phyloP scores from a whole-genome alignment of 805 yeast genomes.

The Peterozyma toletana region DNA sequence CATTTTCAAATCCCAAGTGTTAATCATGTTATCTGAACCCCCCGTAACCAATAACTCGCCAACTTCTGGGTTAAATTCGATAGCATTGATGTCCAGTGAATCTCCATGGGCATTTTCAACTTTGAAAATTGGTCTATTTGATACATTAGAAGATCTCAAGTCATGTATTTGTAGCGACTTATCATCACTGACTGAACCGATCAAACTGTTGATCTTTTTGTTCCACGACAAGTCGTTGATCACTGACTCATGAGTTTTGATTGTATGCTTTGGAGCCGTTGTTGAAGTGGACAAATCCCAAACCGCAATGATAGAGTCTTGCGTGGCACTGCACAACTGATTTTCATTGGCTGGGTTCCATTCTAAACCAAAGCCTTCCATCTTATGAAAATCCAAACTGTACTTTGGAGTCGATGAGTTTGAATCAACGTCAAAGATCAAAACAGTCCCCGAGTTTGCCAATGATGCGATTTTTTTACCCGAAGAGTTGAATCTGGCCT shows the following conservation, averaged over 20 bases:
- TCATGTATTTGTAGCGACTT: slow-evolving; percentile 55
- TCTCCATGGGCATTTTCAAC: slow-evolving; percentile 44
- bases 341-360: slow-evolving; percentile 46
- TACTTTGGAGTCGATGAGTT: slow-evolving; percentile 13
- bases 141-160: slow-evolving; percentile 27
- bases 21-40: slow-evolving; percentile 68
- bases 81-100: slow-evolving; percentile 48
- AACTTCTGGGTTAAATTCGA: slow-evolving; percentile 55
- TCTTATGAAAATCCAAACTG: slow-evolving; percentile 45
- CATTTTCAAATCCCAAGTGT: slow-evolving; percentile 70
- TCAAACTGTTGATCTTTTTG: slow-evolving; percentile 29
- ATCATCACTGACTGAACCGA: slow-evolving; percentile 73
- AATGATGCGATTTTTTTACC: slow-evolving; percentile 46
- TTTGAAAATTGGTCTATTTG: slow-evolving; percentile 32
- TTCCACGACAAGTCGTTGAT: slow-evolving; percentile 68
- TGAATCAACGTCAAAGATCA: slow-evolving; percentile 27
- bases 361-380: slow-evolving; percentile 65
- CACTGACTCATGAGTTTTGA: slow-evolving; percentile 44
- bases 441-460: slow-evolving; percentile 43
- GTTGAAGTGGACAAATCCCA: slow-evolving; percentile 49
- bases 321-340: slow-evolving; percentile 54
- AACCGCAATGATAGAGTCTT: slow-evolving; percentile 58
- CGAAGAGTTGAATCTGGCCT: slow-evolving; percentile 45
- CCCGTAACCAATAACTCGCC: slow-evolving; percentile 63
- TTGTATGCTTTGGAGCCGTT: slow-evolving; percentile 37